Evolutionary conservation across 768 basidiomycete species (phyloP).

Genomic region (Boletus reticulatus): DNA sequence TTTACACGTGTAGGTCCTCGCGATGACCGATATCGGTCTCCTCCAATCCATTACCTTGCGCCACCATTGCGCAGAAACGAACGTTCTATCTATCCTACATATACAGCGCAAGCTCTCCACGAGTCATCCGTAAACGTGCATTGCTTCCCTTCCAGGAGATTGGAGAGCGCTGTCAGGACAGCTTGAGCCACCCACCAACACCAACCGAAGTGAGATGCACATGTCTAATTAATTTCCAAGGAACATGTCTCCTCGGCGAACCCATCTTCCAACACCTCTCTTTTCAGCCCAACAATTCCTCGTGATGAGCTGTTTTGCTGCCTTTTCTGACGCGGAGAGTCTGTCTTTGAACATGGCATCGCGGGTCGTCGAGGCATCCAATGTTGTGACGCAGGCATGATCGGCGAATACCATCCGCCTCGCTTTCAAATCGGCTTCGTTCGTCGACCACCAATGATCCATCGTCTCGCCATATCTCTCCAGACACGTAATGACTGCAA

Average conservation of each 20-base stretch:
- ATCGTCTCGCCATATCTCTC: slow-evolving; percentile 32
- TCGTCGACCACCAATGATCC: slow-evolving; percentile 40
- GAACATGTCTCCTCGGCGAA: slow-evolving; percentile 25
- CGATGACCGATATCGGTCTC: neutral
- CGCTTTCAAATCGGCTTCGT: slow-evolving; percentile 31
- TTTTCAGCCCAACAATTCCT: slow-evolving; percentile 29
- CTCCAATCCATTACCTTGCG: slow-evolving; percentile 4
- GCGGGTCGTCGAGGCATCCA: slow-evolving; percentile 15
- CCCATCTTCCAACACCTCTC: slow-evolving; percentile 20
- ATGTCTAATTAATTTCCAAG: slow-evolving; percentile 26
- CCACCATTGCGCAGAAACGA: slow-evolving; percentile 6
- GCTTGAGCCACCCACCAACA: slow-evolving; percentile 2
- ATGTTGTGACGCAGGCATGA: slow-evolving; percentile 40
- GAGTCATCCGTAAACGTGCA: slow-evolving; percentile 1
- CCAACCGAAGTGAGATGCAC: slow-evolving; percentile 17
- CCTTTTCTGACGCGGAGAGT: slow-evolving; percentile 20
- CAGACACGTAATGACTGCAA: slow-evolving; percentile 29
- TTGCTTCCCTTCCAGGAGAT: neutral
- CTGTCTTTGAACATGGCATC: slow-evolving; percentile 23
- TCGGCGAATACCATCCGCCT: slow-evolving; percentile 37
- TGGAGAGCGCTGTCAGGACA: slow-evolving; percentile 1
- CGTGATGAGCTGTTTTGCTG: slow-evolving; percentile 22
- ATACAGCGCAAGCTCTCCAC: slow-evolving; percentile 1
- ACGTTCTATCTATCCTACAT: slow-evolving; percentile 19
- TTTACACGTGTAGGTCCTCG: slow-evolving; percentile 21